Conservation (phyloP, 495 filamentous ascomycete species). For the Parathielavia appendiculata region DNA sequence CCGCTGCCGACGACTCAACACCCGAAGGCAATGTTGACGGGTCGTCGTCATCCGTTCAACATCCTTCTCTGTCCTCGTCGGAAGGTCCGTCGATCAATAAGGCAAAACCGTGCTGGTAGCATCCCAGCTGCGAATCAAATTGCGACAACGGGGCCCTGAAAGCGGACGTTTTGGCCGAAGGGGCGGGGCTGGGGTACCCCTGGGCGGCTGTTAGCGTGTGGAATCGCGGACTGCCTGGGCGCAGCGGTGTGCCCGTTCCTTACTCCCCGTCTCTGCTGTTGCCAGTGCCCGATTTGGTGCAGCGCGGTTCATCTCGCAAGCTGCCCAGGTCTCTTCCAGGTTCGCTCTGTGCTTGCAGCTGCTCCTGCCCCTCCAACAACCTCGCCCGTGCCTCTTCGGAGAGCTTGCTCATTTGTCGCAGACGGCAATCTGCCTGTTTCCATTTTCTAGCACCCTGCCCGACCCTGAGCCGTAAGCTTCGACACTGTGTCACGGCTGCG, state of each 20-base stretch:
- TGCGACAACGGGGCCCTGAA: background rate
- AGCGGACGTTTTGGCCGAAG: conserved; percentile 1
- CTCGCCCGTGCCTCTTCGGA: conserved; percentile 27
- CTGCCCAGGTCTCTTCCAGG: background rate
- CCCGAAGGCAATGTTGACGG: background rate
- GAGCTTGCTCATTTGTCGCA: conserved; percentile 36
- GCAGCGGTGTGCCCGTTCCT: conserved; percentile 1
- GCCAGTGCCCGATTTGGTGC: background rate
- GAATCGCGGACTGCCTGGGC: background rate
- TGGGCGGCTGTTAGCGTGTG: background rate
- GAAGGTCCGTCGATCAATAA: conserved; percentile 5
- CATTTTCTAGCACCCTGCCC: conserved; percentile 5
- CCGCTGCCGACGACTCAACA: background rate
- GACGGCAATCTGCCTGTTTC: conserved; percentile 39
- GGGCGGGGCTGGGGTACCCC: conserved; percentile 11
- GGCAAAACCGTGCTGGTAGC: background rate
- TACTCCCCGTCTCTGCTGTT: background rate
- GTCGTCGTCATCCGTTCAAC: conserved; percentile 6
- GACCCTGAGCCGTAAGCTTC: conserved; percentile 26
- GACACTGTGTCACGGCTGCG: conserved; percentile 36
- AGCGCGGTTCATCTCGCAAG: background rate
- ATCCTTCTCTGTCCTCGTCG: background rate
- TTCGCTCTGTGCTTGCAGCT: background rate
- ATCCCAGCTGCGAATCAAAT: conserved; percentile 6
- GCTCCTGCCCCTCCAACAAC: conserved; percentile 12